Percentiles rank a stretch among this genome's conserved stretches.
These are phyloP conservation scores for Oryza australiensis DNA, from an alignment of 176 grass and related monocot species.

Conservation along the genomic window DNA sequence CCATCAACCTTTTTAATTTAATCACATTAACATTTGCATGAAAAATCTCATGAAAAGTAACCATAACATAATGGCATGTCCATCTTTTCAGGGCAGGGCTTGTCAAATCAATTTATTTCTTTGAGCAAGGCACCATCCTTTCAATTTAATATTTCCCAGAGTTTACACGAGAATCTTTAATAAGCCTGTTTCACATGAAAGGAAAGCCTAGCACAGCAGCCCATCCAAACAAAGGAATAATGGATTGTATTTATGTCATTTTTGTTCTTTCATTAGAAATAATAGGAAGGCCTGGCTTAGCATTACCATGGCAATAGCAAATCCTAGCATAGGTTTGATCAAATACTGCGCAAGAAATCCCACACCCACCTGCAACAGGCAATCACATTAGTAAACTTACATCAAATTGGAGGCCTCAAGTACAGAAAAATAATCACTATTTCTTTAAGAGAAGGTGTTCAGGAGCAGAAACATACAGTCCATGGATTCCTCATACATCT, in stretches of 20 bases:
- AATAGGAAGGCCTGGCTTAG: conserved; percentile 5
- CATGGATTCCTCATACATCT: conserved; percentile 97
- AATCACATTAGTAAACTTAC: conserved; percentile 37
- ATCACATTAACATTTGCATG: neutral
- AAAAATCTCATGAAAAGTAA: neutral
- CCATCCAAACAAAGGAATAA: conserved; percentile 9
- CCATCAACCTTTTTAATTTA: neutral
- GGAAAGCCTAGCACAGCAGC: neutral
- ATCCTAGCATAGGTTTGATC: conserved; percentile 88
- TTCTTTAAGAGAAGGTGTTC: conserved; percentile 5
- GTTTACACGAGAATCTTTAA: conserved; percentile 6
- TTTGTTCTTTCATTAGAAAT: conserved; percentile 2
- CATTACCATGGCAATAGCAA: conserved; percentile 72
- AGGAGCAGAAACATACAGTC: conserved; percentile 69
- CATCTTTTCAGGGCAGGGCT: neutral
- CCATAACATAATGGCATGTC: neutral
- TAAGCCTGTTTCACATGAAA: neutral
- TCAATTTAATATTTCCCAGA: conserved; percentile 3
- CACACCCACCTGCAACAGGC: conserved; percentile 74
- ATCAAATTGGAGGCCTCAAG: conserved; percentile 16
- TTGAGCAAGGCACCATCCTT: neutral
- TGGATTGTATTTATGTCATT: neutral
- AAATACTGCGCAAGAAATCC: conserved; percentile 90
- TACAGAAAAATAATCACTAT: conserved; percentile 24
- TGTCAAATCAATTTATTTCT: neutral